Base-by-base conservation (phyloP, 2,329 filamentous ascomycete species). In the Spiromastix sp. region DNA sequence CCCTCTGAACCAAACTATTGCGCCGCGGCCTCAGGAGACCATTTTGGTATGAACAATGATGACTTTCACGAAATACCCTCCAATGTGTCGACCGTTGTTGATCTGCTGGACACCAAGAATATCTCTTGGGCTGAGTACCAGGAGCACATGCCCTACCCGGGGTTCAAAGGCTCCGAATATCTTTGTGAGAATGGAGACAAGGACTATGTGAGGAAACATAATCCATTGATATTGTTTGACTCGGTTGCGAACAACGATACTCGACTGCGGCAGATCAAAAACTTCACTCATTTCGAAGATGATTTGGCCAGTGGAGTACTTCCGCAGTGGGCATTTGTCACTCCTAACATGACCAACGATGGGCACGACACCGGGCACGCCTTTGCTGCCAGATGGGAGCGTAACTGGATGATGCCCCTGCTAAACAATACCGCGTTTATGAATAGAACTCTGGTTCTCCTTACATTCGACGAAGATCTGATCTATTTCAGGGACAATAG, bases 181-280 rank as follows among this genome's bases (percentile, higher is more conserved):
- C 66, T 74, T 37, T 85, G 85, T 57, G 10, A 13, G 16, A 5
- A 25, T 3, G 22, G 22, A 12, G 5, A 25, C 32, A 82, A 86
- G 49, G 75, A 80, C 61, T 91, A 91, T 53, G 82, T 89, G 5
- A 77, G 85, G 51, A 89, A 91, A 63, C 84, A 91, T 63, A 85
- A 87, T 42, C 58, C 59, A 65, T 72, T 31, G 60, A 63, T 87
- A 38, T 64, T 80, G 36, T 84, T 74, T 58, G 71, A 85, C 53
- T 74, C 71, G 22, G 68, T 82, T 33, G 70, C 78, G 38, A 63
- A 68, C 34, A 70, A 68, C 32, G 56, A 67, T 18, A 66, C 74
- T 13, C 77, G 81, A 17, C 64, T 83, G 1, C 68, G 71, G 4
- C 69, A 76, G 52, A 79, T 83, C 59, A 89, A 89, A 69, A 86